Conservation (phyloP, 352 stramenopile species). For the Phytophthora brassicae region DNA sequence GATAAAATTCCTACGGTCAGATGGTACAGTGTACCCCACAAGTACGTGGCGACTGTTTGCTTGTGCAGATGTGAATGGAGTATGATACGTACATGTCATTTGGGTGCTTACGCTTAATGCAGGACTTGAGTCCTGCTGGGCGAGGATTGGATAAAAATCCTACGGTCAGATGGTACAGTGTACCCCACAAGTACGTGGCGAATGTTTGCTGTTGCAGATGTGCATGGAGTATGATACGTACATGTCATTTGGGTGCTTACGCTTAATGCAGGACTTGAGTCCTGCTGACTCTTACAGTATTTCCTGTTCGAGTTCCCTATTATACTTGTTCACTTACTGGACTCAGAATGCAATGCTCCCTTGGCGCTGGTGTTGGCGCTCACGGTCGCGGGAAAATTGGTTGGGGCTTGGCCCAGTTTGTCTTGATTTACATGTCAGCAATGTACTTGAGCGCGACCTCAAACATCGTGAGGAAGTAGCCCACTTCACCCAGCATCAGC, state of each 20-base stretch:
- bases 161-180: constrained; percentile 11
- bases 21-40: constrained; percentile 12
- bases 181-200: background rate
- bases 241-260: constrained; percentile 20
- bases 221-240: constrained; percentile 16
- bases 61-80: background rate
- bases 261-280: constrained; percentile 23
- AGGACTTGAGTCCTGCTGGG: constrained; percentile 9
- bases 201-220: no score
- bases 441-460: constrained; percentile 88
- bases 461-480: constrained; percentile 90
- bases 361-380: constrained; percentile 18
- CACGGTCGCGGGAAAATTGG: constrained; percentile 23
- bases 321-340: constrained; percentile 42
- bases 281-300: constrained; percentile 19
- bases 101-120: constrained; percentile 27
- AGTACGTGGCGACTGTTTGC: no score
- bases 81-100: constrained; percentile 22
- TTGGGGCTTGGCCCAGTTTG: constrained; percentile 16
- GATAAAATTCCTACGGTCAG: no score
- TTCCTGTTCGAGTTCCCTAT: constrained; percentile 30
- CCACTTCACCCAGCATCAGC: constrained; percentile 80
- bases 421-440: constrained; percentile 70
- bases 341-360: constrained; percentile 27
- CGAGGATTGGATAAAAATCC: background rate